Percentiles rank a stretch among this genome's conserved stretches.
These are phyloP conservation scores for Bimuria novae-zelandiae DNA, from an alignment of 2,329 filamentous ascomycete species.

Conservation along the genomic window DNA sequence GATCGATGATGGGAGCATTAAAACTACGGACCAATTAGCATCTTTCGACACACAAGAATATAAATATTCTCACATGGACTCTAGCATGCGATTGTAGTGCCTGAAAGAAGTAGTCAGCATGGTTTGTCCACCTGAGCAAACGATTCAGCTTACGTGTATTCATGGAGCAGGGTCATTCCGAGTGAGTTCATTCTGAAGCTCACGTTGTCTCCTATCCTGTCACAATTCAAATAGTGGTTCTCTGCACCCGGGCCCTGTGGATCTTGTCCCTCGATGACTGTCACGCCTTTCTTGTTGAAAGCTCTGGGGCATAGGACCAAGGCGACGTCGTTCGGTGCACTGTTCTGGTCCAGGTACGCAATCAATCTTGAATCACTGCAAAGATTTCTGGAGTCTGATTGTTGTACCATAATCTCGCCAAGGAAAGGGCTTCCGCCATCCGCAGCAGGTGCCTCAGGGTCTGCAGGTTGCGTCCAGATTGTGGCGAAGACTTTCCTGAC, in stretches of 20 bases:
- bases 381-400: background rate
- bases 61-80: background rate
- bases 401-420: background rate
- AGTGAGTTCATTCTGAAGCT: background rate
- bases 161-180: background rate
- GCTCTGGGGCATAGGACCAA: background rate
- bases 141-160: background rate
- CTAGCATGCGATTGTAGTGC: background rate
- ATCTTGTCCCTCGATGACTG: background rate
- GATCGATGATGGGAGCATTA: background rate
- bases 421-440: background rate
- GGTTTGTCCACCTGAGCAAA: background rate
- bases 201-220: background rate
- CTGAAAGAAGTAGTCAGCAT: background rate
- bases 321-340: background rate
- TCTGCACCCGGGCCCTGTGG: background rate
- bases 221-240: background rate
- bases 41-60: background rate
- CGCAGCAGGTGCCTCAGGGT: background rate
- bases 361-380: background rate
- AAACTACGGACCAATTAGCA: background rate
- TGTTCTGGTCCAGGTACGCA: background rate
- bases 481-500: background rate
- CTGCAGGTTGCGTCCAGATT: background rate
- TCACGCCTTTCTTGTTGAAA: background rate